Conservation (phyloP, 2,329 filamentous ascomycete species). For the Cryphonectria nitschkei region DNA sequence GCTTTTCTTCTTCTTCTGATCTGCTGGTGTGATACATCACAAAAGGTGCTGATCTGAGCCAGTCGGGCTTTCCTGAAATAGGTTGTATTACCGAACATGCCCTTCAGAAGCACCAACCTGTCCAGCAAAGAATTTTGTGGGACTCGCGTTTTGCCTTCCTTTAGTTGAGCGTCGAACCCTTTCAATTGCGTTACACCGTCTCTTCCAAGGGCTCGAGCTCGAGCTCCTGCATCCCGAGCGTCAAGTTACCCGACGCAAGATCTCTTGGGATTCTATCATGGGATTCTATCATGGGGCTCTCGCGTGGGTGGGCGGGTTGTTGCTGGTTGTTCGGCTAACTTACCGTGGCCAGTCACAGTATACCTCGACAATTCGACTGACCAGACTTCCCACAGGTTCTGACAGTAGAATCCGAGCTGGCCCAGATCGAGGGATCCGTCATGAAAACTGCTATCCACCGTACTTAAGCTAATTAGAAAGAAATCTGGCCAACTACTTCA, state of each 20-base stretch:
- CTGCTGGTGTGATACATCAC: background rate
- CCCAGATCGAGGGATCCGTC: background rate
- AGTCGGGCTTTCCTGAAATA: background rate
- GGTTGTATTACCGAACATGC: background rate
- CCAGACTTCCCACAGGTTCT: background rate
- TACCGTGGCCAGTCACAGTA: background rate
- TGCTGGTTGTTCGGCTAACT: background rate
- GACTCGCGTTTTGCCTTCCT: background rate
- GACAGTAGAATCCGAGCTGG: background rate
- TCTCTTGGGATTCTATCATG: background rate
- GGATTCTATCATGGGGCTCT: background rate
- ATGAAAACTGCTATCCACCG: background rate
- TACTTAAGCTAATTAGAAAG: background rate
- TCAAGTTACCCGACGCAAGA: background rate
- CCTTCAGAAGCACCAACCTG: background rate
- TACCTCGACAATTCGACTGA: background rate
- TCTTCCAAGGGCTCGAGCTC: background rate
- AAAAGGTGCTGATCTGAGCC: background rate
- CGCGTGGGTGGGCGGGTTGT: no score
- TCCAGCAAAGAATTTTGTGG: background rate
- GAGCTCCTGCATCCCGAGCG: background rate
- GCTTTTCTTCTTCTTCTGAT: background rate
- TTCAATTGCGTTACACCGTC: background rate
- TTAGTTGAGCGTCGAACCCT: background rate
- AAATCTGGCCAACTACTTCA: background rate